Base-by-base conservation (phyloP, 2,329 filamentous ascomycete species). In the Talaromyces sp. region DNA sequence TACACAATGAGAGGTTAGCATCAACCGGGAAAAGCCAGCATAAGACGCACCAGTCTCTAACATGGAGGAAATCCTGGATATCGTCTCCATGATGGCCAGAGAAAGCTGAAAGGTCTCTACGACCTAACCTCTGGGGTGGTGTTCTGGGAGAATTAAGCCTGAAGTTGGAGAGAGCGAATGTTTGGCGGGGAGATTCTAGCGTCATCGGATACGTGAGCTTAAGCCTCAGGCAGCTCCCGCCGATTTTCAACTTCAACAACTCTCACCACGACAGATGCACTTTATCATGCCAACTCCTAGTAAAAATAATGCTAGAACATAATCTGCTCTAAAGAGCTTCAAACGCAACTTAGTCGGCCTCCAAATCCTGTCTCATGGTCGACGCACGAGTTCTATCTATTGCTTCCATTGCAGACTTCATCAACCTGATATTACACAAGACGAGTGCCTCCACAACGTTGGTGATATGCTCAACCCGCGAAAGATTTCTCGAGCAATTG, bases 11-110 rank as follows among this genome's bases (percentile, higher is more conserved):
- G 34, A 65, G 53, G 19, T 63, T 34, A 61, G 43, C 15, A 36
- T 60, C 29, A 45, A 15, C n/a, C 58, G 58, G 36, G 29, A 15
- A 59, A 56, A 59, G 49, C 63, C 13, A 65, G 22, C 58, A 29
- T 43, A 27, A 51, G 34, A 67, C 72, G 86, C 74, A 96, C 94
- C 93, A 80, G 91, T 95, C 84, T 98, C 95, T 78, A 99, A 89
- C 81, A 98, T 87, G 77, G 88, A 92, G 72, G 93, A 96, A 79
- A 99, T 96, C 74, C 91, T 88, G 69, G 94, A 93, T 76, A 98
- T 93, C 25, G 94, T 96, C 86, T 99, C 95, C 95, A 99, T 99
- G 65, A 71, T 73, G 61, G 63, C 61, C 68, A 70, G 63, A 62
- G 69, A 63, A 40, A 68, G 71, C 71, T 61, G 31, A 25, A 51